A percentile compares a stretch with the other conserved stretches of the same genome.
Conservation (phyloP, 139 green algal genomes). For the Chlamydomonas sp. region DNA sequence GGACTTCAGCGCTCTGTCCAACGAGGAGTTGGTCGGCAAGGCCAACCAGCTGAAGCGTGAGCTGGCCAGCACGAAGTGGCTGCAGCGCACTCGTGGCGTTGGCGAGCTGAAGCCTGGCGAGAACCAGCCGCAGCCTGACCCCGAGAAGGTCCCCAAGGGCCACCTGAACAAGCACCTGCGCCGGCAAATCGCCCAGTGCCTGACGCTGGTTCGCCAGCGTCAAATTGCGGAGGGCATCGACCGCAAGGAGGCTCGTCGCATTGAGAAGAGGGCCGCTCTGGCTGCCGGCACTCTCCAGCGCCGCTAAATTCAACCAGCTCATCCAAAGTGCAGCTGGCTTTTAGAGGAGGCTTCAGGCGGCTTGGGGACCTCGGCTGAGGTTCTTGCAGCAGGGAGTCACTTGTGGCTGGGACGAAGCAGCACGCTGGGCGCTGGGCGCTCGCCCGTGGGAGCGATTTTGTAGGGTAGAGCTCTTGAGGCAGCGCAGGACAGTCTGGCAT, state of each 20-base stretch:
- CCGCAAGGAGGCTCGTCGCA: slow-evolving; percentile 28
- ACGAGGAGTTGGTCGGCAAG: slow-evolving; percentile 59
- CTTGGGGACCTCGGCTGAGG: too few relatives aligned
- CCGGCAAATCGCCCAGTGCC: slow-evolving; percentile 58
- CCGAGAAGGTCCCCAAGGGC: slow-evolving; percentile 56
- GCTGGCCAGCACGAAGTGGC: slow-evolving; percentile 48
- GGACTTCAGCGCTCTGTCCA: slow-evolving; percentile 53
- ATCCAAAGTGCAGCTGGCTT: neutral
- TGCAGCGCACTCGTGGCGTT: slow-evolving; percentile 58
- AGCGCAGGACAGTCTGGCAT: neutral
- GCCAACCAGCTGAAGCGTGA: slow-evolving; percentile 54
- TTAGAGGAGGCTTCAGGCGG: neutral
- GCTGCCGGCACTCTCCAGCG: slow-evolving; percentile 28
- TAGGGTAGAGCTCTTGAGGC: neutral
- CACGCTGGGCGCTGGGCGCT: too few relatives aligned
- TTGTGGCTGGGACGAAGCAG: too few relatives aligned
- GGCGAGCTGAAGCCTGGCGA: slow-evolving; percentile 41
- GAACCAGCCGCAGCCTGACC: slow-evolving; percentile 46
- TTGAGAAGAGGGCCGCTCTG: slow-evolving; percentile 53
- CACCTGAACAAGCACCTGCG: slow-evolving; percentile 62
- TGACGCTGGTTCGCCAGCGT: slow-evolving; percentile 59
- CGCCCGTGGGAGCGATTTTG: neutral
- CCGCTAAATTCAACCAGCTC: neutral
- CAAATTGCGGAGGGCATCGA: slow-evolving; percentile 60
- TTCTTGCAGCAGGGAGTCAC: too few relatives aligned